A percentile compares a stretch with the other conserved stretches of the same genome.
phyloP scores from a whole-genome alignment of 257 asterid species.

The Solanum sitiens region DNA sequence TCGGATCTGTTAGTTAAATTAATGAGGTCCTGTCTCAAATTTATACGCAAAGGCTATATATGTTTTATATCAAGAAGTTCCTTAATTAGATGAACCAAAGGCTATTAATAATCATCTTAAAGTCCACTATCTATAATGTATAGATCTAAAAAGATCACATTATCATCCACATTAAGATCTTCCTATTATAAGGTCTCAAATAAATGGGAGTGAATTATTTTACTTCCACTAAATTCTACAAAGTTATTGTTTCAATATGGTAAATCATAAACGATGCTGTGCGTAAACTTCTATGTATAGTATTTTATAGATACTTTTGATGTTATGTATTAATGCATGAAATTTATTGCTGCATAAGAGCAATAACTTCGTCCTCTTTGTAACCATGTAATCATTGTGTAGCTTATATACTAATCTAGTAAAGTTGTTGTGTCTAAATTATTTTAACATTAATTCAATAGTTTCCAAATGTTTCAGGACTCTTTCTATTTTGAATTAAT shows the following conservation, averaged over 20 bases:
- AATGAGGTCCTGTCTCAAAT: not conserved
- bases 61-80: not conserved
- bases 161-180: not conserved
- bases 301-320: not conserved
- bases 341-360: not conserved
- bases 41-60: not conserved
- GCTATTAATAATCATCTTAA: not conserved
- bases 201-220: not conserved
- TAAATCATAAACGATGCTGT: not conserved
- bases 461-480: not conserved
- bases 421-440: not conserved
- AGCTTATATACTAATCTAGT: not conserved
- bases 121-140: not conserved
- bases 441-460: not conserved
- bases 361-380: not conserved
- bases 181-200: not conserved
- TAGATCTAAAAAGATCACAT: not conserved
- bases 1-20: not conserved
- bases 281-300: not conserved
- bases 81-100: not conserved
- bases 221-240: not conserved
- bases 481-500: not conserved
- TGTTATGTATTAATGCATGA: not conserved
- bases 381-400: not conserved
- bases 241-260: not conserved